phyloP scores from a whole-genome alignment of 768 basidiomycete genomes.

The Kwoniella sp. region DNA sequence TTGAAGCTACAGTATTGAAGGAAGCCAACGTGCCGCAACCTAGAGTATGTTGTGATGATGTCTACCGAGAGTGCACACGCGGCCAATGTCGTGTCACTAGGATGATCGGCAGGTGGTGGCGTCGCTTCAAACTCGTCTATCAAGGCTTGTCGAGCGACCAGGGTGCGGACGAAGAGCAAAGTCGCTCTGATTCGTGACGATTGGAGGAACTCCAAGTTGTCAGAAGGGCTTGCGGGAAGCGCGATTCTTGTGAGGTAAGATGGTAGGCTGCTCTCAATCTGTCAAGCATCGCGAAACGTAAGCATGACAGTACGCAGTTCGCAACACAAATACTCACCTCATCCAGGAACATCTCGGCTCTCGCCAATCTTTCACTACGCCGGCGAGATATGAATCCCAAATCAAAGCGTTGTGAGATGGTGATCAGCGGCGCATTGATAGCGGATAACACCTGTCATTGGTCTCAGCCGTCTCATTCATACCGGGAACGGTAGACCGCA shows the following conservation, averaged over 20 bases:
- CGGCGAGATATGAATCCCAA: constrained; percentile 5
- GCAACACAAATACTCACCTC: background rate
- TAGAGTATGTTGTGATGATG: constrained; percentile 14
- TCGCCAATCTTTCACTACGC: constrained; percentile 7
- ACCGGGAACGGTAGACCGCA: background rate
- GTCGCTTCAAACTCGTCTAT: constrained; percentile 15
- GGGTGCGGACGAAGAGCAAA: constrained; percentile 12
- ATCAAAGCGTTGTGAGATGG: constrained; percentile 14
- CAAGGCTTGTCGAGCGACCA: constrained; percentile 13
- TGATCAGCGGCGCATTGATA: constrained; percentile 13
- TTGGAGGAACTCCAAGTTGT: constrained; percentile 10
- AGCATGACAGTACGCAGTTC: no score
- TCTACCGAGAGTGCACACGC: constrained; percentile 15
- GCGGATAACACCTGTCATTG: constrained; percentile 4
- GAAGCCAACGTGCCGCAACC: constrained; percentile 12
- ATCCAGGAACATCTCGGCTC: constrained; percentile 12
- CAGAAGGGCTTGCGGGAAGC: constrained; percentile 3
- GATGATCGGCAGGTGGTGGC: background rate
- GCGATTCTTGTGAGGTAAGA: constrained; percentile 8
- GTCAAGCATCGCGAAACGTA: background rate
- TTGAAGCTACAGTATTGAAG: constrained; percentile 17
- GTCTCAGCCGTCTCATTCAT: background rate
- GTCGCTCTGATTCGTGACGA: constrained; percentile 9
- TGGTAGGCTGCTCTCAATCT: constrained; percentile 15
- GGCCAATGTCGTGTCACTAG: constrained; percentile 8